A percentile compares a stretch with the other conserved stretches of the same genome.
These are phyloP conservation scores for Colletotrichum magnum DNA, from an alignment of 2,329 filamentous ascomycete species.

Conservation along the genomic window DNA sequence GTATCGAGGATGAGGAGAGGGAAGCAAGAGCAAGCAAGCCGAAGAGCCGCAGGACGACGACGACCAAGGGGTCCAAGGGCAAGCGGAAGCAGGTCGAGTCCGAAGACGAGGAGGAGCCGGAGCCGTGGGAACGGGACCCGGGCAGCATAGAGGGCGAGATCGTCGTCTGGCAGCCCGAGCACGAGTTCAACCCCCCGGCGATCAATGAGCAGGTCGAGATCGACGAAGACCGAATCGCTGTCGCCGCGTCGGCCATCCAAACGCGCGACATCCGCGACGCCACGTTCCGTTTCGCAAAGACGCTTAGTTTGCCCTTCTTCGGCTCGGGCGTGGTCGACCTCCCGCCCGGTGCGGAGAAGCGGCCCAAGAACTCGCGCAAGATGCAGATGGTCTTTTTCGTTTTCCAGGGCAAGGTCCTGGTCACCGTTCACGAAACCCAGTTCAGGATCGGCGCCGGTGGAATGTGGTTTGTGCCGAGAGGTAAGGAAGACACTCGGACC, in stretches of 20 bases:
- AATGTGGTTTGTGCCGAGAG: constrained; percentile 94
- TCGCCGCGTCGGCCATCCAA: constrained; percentile 69
- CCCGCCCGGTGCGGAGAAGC: constrained; percentile 85
- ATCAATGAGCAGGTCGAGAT: constrained; percentile 67
- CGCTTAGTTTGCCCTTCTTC: constrained; percentile 87
- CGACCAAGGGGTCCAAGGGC: constrained; percentile 44
- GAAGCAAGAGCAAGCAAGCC: constrained; percentile 42
- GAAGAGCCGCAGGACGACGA: constrained; percentile 44
- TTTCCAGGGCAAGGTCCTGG: constrained; percentile 83
- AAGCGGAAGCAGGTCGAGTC: constrained; percentile 53
- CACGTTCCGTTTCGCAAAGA: constrained; percentile 90
- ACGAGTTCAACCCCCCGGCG: constrained; percentile 66
- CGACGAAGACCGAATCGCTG: constrained; percentile 68
- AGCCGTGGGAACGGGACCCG: constrained; percentile 80
- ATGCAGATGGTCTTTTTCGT: constrained; percentile 99
- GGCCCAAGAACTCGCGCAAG: constrained; percentile 90
- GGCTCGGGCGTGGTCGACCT: constrained; percentile 92
- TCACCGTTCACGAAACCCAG: constrained; percentile 79
- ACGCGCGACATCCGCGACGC: constrained; percentile 73
- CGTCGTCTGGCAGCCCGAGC: constrained; percentile 73
- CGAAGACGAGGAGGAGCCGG: constrained; percentile 68
- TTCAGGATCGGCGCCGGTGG: constrained; percentile 91
- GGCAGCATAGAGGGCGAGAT: constrained; percentile 76
- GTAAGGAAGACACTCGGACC: constrained; percentile 64
- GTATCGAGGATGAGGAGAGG: constrained; percentile 74